Percentiles rank a stretch among this genome's conserved stretches.
Evolutionary conservation across 768 basidiomycete species (phyloP).

Genomic region (Daedaleopsis sinensis): DNA sequence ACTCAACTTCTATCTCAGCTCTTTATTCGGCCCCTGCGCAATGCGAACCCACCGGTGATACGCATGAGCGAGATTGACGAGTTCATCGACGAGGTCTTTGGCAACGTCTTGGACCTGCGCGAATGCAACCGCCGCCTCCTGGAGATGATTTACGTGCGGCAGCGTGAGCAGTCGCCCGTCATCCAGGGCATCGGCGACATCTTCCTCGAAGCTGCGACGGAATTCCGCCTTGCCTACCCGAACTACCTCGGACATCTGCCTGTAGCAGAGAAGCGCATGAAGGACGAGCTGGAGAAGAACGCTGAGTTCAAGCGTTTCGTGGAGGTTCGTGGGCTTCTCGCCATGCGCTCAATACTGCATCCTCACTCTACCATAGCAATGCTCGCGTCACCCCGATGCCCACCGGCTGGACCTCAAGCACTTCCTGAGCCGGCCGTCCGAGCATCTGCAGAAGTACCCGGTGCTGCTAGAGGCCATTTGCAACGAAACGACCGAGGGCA

Average conservation of each 20-base stretch:
- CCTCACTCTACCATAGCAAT: slow-evolving; percentile 41
- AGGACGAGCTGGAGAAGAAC: slow-evolving; percentile 84
- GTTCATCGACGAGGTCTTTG: slow-evolving; percentile 89
- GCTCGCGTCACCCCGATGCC: slow-evolving; percentile 54
- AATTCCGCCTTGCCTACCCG: slow-evolving; percentile 87
- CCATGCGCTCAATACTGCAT: slow-evolving; percentile 6
- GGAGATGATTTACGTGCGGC: slow-evolving; percentile 83
- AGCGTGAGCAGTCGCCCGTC: slow-evolving; percentile 80
- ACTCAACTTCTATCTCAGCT: slow-evolving; percentile 38
- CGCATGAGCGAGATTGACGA: slow-evolving; percentile 62
- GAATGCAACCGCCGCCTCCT: slow-evolving; percentile 83
- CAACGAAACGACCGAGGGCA: slow-evolving; percentile 78
- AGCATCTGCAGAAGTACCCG: slow-evolving; percentile 85
- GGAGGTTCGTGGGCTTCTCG: slow-evolving; percentile 54
- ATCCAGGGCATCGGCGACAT: slow-evolving; percentile 88
- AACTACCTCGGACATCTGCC: slow-evolving; percentile 85
- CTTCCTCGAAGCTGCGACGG: slow-evolving; percentile 83
- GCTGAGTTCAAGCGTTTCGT: slow-evolving; percentile 82
- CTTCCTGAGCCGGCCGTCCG: slow-evolving; percentile 76
- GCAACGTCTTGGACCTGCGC: slow-evolving; percentile 86
- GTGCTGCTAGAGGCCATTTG: slow-evolving; percentile 84
- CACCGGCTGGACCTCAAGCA: slow-evolving; percentile 74
- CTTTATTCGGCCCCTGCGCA: slow-evolving; percentile 58
- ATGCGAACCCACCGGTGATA: slow-evolving; percentile 58
- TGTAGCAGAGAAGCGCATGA: slow-evolving; percentile 82